Evolutionary conservation across 176 grass and related monocot genomes (phyloP).

Genomic region (Phragmites australis): DNA sequence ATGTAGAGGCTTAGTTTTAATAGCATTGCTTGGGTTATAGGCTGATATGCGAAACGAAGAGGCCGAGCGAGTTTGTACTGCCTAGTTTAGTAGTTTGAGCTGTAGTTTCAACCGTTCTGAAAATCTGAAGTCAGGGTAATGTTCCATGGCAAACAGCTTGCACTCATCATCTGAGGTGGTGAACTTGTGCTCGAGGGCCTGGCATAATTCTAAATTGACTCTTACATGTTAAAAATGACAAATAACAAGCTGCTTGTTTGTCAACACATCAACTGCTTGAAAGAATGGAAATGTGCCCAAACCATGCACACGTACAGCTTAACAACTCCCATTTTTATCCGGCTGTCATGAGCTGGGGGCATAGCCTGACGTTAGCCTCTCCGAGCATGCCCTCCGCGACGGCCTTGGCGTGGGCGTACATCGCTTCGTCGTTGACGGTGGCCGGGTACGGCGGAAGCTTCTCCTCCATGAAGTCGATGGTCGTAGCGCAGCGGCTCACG

Average conservation of each 20-base stretch:
- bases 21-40: background rate
- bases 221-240: background rate
- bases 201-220: background rate
- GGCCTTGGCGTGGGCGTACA: constrained; percentile 52
- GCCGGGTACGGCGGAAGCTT: constrained; percentile 55
- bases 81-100: background rate
- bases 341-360: background rate
- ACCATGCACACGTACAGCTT: too few species aligned
- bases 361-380: constrained; percentile 40
- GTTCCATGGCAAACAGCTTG: background rate
- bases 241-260: too few species aligned
- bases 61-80: background rate
- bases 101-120: background rate
- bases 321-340: too few species aligned
- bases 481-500: constrained; percentile 49
- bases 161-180: background rate
- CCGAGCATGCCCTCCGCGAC: constrained; percentile 62
- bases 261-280: too few species aligned
- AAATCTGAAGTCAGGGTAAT: background rate
- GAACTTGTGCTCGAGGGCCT: background rate
- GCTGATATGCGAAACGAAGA: background rate
- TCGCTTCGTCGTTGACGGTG: constrained; percentile 50
- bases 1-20: constrained; percentile 30
- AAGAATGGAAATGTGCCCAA: too few species aligned
- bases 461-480: constrained; percentile 64